These are phyloP conservation scores for Clarireedia hainanense DNA, from an alignment of 2,329 filamentous ascomycete species.

Conservation along the genomic window DNA sequence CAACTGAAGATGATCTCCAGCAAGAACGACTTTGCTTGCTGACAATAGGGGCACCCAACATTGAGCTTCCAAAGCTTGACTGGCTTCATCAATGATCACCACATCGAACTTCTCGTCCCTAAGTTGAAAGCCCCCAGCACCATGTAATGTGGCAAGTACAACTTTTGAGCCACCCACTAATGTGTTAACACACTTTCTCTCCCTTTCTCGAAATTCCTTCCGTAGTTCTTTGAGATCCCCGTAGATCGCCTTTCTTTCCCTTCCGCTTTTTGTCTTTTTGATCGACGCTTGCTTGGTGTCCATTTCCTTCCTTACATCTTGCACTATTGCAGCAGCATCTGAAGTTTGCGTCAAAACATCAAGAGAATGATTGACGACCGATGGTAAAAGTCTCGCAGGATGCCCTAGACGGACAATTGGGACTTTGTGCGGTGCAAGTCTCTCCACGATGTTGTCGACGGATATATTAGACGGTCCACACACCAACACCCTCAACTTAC, in stretches of 20 bases:
- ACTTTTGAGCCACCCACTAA: constrained; percentile 74
- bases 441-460: constrained; percentile 96
- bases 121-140: constrained; percentile 78
- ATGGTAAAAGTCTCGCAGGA: constrained; percentile 81
- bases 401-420: constrained; percentile 87
- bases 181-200: constrained; percentile 70
- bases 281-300: constrained; percentile 85
- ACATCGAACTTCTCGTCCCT: constrained; percentile 79
- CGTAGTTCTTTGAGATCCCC: constrained; percentile 75
- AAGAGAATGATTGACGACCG: constrained; percentile 80
- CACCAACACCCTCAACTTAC: constrained; percentile 70
- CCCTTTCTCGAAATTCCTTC: constrained; percentile 80
- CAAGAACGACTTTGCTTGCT: constrained; percentile 78
- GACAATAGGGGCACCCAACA: constrained; percentile 88
- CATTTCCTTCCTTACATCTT: constrained; percentile 86
- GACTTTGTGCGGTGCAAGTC: constrained; percentile 74
- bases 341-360: constrained; percentile 87
- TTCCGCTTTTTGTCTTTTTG: constrained; percentile 74
- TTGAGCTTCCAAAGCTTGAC: constrained; percentile 90
- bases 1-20: constrained; percentile 89
- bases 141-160: constrained; percentile 86
- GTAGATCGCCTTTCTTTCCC: constrained; percentile 76
- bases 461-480: constrained; percentile 96
- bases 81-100: constrained; percentile 92
- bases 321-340: constrained; percentile 81